Conservation (phyloP, 2,329 filamentous ascomycete genomes). For the Colletotrichum lupini region DNA sequence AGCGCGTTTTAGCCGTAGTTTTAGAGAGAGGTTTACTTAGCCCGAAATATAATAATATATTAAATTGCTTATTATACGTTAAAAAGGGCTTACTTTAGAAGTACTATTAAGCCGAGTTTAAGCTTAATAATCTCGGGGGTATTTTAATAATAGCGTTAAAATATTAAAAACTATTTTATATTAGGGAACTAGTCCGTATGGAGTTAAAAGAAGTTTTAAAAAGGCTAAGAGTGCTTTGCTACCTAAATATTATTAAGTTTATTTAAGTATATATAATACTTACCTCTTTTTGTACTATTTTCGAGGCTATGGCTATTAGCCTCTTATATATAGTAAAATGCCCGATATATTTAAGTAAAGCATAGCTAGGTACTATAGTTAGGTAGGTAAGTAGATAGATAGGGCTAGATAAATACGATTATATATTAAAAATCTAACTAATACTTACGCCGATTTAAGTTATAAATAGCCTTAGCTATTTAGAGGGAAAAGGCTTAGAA, state of each 20-base stretch:
- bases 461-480: background rate
- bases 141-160: background rate
- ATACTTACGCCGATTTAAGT: background rate
- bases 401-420: too few relatives aligned
- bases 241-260: background rate
- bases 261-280: background rate
- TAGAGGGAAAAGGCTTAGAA: constrained; percentile 4
- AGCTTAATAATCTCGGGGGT: constrained; percentile 1
- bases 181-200: background rate
- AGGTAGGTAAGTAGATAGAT: background rate
- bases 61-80: background rate
- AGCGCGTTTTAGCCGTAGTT: background rate
- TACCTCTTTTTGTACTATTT: background rate
- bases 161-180: background rate
- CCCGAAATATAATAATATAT: background rate
- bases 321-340: background rate
- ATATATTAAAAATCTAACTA: background rate
- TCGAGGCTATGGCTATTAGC: background rate
- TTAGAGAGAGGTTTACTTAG: background rate
- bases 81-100: background rate
- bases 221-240: background rate
- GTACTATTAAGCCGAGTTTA: background rate
- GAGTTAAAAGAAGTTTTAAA: background rate
- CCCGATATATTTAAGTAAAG: background rate
- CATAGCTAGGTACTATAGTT: background rate